phyloP scores from a whole-genome alignment of 495 filamentous ascomycete species.

The Penicillium bovifimosum region DNA sequence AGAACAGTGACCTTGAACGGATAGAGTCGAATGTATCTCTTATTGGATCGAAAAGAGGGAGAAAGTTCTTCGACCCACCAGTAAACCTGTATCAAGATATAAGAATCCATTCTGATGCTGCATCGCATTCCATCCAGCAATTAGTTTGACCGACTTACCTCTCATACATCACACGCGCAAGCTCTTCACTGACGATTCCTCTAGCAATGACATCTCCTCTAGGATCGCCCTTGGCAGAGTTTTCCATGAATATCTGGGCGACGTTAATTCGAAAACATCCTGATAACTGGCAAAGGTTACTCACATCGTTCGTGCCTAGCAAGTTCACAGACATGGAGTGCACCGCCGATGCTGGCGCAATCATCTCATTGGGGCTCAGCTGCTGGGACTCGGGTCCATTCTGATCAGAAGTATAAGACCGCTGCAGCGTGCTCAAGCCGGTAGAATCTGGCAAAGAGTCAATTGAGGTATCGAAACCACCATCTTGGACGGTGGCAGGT shows the following conservation, averaged over 20 bases:
- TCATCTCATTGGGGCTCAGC: constrained; percentile 40
- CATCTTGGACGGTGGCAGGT: constrained; percentile 19
- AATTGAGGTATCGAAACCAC: constrained; percentile 23
- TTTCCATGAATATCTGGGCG: constrained; percentile 36
- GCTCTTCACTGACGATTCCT: constrained; percentile 38
- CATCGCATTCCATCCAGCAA: not conserved
- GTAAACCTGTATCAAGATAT: constrained; percentile 25
- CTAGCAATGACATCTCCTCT: constrained; percentile 36
- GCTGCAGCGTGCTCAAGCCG: constrained; percentile 14
- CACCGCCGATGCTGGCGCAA: constrained; percentile 36
- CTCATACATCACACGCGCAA: constrained; percentile 38
- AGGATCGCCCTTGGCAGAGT: constrained; percentile 27
- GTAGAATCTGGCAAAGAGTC: constrained; percentile 26
- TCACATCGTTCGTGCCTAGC: constrained; percentile 31
- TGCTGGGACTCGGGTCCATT: constrained; percentile 35
- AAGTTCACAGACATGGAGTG: constrained; percentile 43
- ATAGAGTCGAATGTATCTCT: constrained; percentile 43
- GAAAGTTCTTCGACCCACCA: constrained; percentile 37
- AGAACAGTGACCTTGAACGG: constrained; percentile 39
- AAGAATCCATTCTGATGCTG: not conserved
- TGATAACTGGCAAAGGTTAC: not conserved
- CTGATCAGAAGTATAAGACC: constrained; percentile 26
- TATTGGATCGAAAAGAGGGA: constrained; percentile 39
- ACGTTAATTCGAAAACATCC: not conserved
- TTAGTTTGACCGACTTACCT: constrained; percentile 20